Conservation (phyloP, 331 rosid genomes). For the Dryas integrifolia region DNA sequence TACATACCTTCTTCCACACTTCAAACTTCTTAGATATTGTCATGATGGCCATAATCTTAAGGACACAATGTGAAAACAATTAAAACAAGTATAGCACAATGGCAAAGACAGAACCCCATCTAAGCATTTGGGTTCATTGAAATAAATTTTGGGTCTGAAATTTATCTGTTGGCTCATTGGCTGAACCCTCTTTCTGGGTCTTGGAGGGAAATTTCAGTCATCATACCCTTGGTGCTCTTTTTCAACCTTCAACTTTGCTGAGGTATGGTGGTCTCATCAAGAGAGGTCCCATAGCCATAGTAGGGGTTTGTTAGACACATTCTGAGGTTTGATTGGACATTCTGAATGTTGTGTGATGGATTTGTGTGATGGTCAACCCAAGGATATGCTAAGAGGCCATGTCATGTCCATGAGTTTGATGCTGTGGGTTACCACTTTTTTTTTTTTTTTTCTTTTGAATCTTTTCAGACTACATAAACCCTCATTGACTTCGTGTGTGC, state of each 20-base stretch:
- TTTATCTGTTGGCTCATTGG: neutral
- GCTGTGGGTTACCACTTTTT: conserved; percentile 5
- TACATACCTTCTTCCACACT: conserved; percentile 16
- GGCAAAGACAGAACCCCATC: neutral
- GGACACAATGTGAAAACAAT: neutral
- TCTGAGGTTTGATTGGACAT: conserved; percentile 61
- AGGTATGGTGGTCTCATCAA: conserved; percentile 8
- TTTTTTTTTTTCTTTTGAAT: neutral
- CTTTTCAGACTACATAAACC: conserved; percentile 36
- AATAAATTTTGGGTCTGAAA: conserved; percentile 1
- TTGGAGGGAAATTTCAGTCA: conserved; percentile 8
- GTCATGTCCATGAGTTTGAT: conserved; percentile 42
- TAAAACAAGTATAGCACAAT: neutral
- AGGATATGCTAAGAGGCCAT: conserved; percentile 13
- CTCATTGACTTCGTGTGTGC: conserved; percentile 51
- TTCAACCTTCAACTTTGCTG: conserved; percentile 21
- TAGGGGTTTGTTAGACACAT: conserved; percentile 10
- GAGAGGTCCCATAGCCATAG: neutral
- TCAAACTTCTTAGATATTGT: conserved; percentile 33
- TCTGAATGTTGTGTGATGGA: conserved; percentile 22
- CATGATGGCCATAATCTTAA: conserved; percentile 36
- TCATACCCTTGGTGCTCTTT: conserved; percentile 12
- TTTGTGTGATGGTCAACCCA: conserved; percentile 36
- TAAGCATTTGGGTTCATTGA: neutral
- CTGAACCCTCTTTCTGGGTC: neutral